Evolutionary conservation across 495 filamentous ascomycete genomes (phyloP), one percentile per base, ranked within the genome.

Genomic region (Penicillium ucsense): DNA sequence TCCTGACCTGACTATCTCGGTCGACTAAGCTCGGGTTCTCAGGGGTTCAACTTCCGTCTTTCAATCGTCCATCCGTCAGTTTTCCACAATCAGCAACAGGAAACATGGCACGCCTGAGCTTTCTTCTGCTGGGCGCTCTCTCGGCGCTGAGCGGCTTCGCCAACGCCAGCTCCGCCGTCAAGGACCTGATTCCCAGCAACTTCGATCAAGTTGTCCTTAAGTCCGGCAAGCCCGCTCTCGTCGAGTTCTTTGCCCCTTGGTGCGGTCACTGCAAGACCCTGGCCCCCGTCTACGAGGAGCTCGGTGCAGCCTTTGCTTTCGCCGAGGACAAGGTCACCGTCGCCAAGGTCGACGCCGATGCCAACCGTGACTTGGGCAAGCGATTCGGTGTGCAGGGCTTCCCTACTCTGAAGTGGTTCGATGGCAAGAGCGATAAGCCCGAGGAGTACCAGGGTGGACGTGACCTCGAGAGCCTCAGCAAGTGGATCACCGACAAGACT

Each of bases 231-330:
- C 94, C 94, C 31, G 89, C 94, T 0, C 81, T 98, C 34, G 92
- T 98, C 50, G 92, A 98, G 64, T 98, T 98, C 78, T 98, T 96
- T 67, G 92, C 92, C 41, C 92, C 92, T 48, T 98, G 92, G 92
- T 98, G 94, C 67, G 94, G 94, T 40, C 88, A 98, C 78, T 98
- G 92, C 86, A 97, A 97, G 76, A 95, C 70, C 51, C 85, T 98
- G 7, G 94, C 90, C 20, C 92, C 92, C 36, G 72, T 92, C 45
- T 98, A 92, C 66, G 92, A 98, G 65, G 86, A 98, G 66, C 81
- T 98, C n/a, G 91, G 81, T 43, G 65, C 75, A 33, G 71, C 70
- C 43, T 89, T 86, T 63, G 80, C 81, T 35, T 81, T 76, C 51
- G 79, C 82, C 53, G 79, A 83, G 54, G 83, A 94, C 66, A 88